phyloP scores from a whole-genome alignment of 305 asterid genomes.

The Coffea humblotiana region DNA sequence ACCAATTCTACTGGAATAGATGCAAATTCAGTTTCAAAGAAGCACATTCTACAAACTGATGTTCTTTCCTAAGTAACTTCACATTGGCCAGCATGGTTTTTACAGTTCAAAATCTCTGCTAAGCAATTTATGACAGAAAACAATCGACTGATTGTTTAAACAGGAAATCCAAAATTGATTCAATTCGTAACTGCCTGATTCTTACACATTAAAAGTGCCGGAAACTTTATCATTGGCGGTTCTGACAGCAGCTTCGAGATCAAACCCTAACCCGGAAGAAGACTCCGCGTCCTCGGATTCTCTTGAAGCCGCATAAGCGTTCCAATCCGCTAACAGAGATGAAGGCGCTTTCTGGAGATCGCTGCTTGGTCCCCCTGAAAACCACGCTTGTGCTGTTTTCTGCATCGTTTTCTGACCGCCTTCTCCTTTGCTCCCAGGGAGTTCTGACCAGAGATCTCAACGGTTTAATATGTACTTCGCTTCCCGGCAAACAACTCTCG shows the following conservation, averaged over 20 bases:
- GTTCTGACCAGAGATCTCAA: too few species aligned
- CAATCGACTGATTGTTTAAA: too few species aligned
- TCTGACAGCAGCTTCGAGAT: constrained; percentile 84
- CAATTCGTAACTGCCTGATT: neutral
- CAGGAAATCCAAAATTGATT: neutral
- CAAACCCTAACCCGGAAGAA: constrained; percentile 43
- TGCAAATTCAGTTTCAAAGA: too few species aligned
- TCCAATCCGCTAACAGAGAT: constrained; percentile 85
- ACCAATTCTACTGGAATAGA: too few species aligned
- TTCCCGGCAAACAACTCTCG: too few species aligned
- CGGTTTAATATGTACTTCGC: too few species aligned
- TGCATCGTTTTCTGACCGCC: constrained; percentile 34
- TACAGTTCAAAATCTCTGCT: too few species aligned
- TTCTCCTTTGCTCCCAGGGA: too few species aligned
- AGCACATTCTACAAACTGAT: too few species aligned
- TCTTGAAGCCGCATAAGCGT: constrained; percentile 65
- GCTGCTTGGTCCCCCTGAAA: constrained; percentile 71
- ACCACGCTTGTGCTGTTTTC: constrained; percentile 79
- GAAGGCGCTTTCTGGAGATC: constrained; percentile 55
- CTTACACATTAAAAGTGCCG: constrained; percentile 79
- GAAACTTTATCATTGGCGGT: constrained; percentile 71
- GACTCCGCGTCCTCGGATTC: constrained; percentile 33
- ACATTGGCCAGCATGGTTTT: too few species aligned
- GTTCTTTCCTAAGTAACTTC: too few species aligned
- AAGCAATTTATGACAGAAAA: too few species aligned